These are phyloP conservation scores for Dendryphion nanum DNA, from an alignment of 2,329 filamentous ascomycete species.

Conservation along the genomic window DNA sequence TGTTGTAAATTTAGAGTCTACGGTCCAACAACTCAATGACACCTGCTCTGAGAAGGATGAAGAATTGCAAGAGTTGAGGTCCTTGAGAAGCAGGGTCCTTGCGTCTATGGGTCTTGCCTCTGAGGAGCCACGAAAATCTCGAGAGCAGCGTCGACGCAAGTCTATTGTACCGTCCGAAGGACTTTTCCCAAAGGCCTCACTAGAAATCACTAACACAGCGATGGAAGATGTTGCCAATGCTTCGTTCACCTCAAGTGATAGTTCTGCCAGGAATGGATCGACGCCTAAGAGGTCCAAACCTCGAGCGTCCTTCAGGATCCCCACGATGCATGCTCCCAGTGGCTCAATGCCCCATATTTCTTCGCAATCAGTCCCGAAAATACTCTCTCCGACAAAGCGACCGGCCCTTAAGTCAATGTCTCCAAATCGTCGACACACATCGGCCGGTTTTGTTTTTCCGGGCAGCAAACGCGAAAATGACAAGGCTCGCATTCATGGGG, in stretches of 20 bases:
- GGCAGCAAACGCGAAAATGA: conserved; percentile 3
- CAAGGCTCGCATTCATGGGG: conserved; percentile 13
- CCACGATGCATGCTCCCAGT: conserved; percentile 28
- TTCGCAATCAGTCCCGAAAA: conserved; percentile 14
- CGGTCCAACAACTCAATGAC: conserved; percentile 24
- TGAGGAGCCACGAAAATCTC: conserved; percentile 4
- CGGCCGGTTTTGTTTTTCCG: conserved; percentile 19
- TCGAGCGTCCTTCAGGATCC: conserved; percentile 28
- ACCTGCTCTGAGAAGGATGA: conserved; percentile 27
- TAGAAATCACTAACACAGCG: conserved; percentile 12
- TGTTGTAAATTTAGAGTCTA: conserved; percentile 17
- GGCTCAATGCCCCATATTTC: conserved; percentile 12
- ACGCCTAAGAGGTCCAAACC: conserved; percentile 45
- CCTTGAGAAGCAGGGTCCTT: conserved; percentile 21
- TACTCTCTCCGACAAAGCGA: conserved; percentile 22
- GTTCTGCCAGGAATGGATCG: conserved; percentile 31
- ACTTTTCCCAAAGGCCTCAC: conserved; percentile 2
- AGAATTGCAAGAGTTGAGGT: conserved; percentile 25
- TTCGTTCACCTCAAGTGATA: conserved; percentile 26
- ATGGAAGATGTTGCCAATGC: conserved; percentile 18
- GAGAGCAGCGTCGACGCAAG: conserved; percentile 23
- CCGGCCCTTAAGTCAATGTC: conserved; percentile 30
- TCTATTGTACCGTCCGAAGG: conserved; percentile 14
- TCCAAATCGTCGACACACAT: conserved; percentile 33
- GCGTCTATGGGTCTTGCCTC: conserved; percentile 16